Evolutionary conservation across 805 yeast species (phyloP).

Genomic region (Starmera pachycereana): DNA sequence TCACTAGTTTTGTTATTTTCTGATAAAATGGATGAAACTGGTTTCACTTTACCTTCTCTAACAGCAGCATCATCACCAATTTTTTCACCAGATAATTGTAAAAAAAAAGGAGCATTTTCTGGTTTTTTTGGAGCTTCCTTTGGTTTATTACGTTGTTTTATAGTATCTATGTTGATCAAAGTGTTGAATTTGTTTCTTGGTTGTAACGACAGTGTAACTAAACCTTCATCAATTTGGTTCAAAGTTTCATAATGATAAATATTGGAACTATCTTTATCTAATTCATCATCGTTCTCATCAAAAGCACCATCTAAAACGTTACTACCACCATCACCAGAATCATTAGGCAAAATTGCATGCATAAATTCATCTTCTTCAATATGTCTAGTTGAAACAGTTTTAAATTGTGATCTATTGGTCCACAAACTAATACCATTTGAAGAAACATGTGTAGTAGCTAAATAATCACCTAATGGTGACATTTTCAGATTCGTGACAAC

Average conservation of each 20-base stretch:
- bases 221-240: constrained; percentile 49
- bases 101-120: constrained; percentile 72
- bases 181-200: constrained; percentile 77
- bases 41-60: constrained; percentile 25
- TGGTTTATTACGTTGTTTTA: constrained; percentile 83
- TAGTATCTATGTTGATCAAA: constrained; percentile 69
- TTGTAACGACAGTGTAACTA: constrained; percentile 66
- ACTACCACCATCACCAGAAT: constrained; percentile 68
- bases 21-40: constrained; percentile 13
- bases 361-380: constrained; percentile 69
- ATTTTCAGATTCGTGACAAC: constrained; percentile 77
- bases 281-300: constrained; percentile 28
- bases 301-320: constrained; percentile 73
- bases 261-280: constrained; percentile 14
- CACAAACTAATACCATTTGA: constrained; percentile 88
- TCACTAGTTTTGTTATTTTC: constrained; percentile 1
- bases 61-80: constrained; percentile 58
- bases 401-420: constrained; percentile 85
- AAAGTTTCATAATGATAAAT: constrained; percentile 36
- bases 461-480: constrained; percentile 79
- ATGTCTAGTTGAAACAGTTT: constrained; percentile 62
- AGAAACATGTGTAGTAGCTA: constrained; percentile 87
- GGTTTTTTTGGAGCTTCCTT: constrained; percentile 81
- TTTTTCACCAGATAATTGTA: constrained; percentile 52
- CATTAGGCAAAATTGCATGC: constrained; percentile 55